phyloP scores from a whole-genome alignment of 768 basidiomycete species.

The Kwoniella sp. region DNA sequence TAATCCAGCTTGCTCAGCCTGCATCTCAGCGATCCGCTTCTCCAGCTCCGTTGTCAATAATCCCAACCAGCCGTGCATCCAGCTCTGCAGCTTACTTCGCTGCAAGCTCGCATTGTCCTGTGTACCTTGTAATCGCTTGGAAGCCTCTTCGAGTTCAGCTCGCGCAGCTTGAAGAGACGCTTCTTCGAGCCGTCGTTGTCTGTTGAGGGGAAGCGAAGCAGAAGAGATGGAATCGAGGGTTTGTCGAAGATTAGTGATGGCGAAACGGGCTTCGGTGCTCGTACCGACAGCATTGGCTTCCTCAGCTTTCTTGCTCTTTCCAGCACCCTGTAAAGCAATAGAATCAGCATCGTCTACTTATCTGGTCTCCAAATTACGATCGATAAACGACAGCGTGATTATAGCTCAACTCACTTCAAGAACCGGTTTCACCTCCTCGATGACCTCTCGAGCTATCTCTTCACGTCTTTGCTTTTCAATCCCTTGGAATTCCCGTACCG shows the following conservation, averaged over 20 bases:
- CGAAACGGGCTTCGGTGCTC: slow-evolving; percentile 37
- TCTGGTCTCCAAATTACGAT: background rate
- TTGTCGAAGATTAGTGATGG: slow-evolving; percentile 48
- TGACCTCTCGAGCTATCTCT: slow-evolving; percentile 23
- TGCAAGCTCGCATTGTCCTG: slow-evolving; percentile 31
- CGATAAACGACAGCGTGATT: background rate
- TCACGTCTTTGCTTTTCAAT: slow-evolving; percentile 36
- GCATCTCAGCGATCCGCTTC: slow-evolving; percentile 32
- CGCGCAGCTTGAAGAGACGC: slow-evolving; percentile 49
- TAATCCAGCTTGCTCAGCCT: slow-evolving; percentile 16
- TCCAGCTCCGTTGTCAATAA: slow-evolving; percentile 28
- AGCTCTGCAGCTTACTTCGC: slow-evolving; percentile 43
- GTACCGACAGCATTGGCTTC: background rate
- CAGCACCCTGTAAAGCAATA: slow-evolving; percentile 1
- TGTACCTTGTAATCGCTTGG: slow-evolving; percentile 25
- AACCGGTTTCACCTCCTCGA: slow-evolving; percentile 46
- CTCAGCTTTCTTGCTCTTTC: slow-evolving; percentile 21
- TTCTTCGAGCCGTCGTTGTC: slow-evolving; percentile 46
- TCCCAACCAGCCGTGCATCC: slow-evolving; percentile 51
- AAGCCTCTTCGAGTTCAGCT: slow-evolving; percentile 45
- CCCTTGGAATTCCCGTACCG: slow-evolving; percentile 30
- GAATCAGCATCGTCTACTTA: background rate
- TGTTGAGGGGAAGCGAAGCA: slow-evolving; percentile 33
- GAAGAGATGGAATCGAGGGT: slow-evolving; percentile 59
- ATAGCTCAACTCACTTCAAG: slow-evolving; percentile 28